A percentile compares a stretch with the other conserved stretches of the same genome.
Conservation (phyloP, 306 rosid species). For the Vigna angularis region DNA sequence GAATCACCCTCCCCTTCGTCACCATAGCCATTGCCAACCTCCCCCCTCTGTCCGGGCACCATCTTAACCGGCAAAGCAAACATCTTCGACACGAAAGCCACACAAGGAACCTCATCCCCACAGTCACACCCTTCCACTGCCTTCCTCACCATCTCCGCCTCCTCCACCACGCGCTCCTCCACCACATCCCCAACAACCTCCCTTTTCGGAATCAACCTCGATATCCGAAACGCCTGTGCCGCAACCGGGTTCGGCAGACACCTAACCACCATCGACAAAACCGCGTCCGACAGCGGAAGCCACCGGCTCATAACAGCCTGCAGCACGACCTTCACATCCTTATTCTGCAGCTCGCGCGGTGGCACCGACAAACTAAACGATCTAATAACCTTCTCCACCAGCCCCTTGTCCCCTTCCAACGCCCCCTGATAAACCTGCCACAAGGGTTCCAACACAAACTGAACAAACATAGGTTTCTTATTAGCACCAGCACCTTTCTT, state of each 20-base stretch:
- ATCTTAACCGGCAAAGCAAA: slow-evolving; percentile 82
- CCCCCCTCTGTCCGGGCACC: slow-evolving; percentile 64
- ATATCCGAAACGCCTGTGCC: slow-evolving; percentile 69
- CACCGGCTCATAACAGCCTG: slow-evolving; percentile 86
- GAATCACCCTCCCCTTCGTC: slow-evolving; percentile 74
- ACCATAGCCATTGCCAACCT: slow-evolving; percentile 42
- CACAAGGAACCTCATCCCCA: slow-evolving; percentile 75
- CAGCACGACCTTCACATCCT: slow-evolving; percentile 77
- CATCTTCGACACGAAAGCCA: slow-evolving; percentile 91
- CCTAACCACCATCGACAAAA: slow-evolving; percentile 75
- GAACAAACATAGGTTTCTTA: slow-evolving; percentile 86
- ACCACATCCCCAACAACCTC: slow-evolving; percentile 41
- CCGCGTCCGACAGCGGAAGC: slow-evolving; percentile 77
- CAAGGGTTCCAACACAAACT: slow-evolving; percentile 83
- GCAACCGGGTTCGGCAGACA: slow-evolving; percentile 75
- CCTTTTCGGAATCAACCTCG: slow-evolving; percentile 69
- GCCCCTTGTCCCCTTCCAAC: slow-evolving; percentile 54
- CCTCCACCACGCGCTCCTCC: slow-evolving; percentile 48
- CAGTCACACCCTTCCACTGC: slow-evolving; percentile 73
- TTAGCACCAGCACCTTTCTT: slow-evolving; percentile 64
- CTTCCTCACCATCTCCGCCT: slow-evolving; percentile 62
- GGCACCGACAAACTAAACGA: slow-evolving; percentile 70
- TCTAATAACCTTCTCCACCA: slow-evolving; percentile 72
- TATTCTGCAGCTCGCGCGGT: slow-evolving; percentile 73
- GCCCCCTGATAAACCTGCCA: slow-evolving; percentile 84